phyloP scores from a whole-genome alignment of 768 basidiomycete genomes.

The Leccinum ochraceum region DNA sequence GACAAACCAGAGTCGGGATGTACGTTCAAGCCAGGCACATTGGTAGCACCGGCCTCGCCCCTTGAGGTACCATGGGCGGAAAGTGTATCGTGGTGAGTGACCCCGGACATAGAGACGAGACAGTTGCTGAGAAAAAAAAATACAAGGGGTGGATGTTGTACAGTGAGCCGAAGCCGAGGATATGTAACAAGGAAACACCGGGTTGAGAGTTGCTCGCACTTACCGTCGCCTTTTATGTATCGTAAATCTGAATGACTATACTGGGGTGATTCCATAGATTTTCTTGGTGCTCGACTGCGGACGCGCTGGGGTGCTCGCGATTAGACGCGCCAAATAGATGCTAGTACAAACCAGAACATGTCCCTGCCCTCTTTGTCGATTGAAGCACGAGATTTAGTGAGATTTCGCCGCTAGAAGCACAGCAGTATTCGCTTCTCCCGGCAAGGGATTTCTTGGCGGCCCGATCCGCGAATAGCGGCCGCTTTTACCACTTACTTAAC shows the following conservation, averaged over 20 bases:
- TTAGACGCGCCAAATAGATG: constrained; percentile 10
- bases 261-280: constrained; percentile 3
- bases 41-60: background rate
- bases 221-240: constrained; percentile 16
- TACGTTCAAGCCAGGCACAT: background rate
- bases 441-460: constrained; percentile 19
- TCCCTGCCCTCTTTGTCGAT: constrained; percentile 17
- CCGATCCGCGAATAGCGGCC: constrained; percentile 12
- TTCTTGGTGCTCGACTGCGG: constrained; percentile 6
- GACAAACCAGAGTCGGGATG: background rate
- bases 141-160: constrained; percentile 5
- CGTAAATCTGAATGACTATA: background rate
- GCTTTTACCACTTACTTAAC: background rate
- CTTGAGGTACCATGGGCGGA: background rate
- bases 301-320: background rate
- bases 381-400: background rate
- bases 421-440: constrained; percentile 1
- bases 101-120: constrained; percentile 2
- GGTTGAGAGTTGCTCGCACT: constrained; percentile 2
- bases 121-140: background rate
- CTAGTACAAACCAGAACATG: background rate
- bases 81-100: constrained; percentile 1
- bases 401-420: constrained; percentile 3
- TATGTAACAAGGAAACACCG: background rate
- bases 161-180: constrained; percentile 1